Base-by-base conservation (phyloP, 1,139 yeast species). In the Martiniozyma asiatica region DNA sequence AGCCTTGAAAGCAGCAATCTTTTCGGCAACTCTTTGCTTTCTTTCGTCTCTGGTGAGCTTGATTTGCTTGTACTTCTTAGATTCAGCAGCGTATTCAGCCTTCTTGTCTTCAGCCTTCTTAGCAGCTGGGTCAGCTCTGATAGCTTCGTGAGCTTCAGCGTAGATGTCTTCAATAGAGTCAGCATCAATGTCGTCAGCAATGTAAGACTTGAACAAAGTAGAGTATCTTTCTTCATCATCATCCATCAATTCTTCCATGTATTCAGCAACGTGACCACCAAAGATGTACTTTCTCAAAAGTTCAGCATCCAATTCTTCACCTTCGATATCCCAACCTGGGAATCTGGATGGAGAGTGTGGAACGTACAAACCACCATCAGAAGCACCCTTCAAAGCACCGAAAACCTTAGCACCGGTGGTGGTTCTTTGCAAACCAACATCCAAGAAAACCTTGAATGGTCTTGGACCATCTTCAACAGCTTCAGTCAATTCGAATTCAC, bases 261-360 rank as follows among this genome's bases (percentile, higher is more conserved):
- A 92, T 74, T 92, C 98, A 61, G 98, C 80, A 61, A 89, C 87
- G 79, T 89, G 98, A 64, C 97, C 97, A 72, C 94, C 98, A 62
- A 87, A 81, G 75, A 89, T 89, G 94, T 92, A 87, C 33, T 41
- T 38, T 43, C 97, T 85, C 68, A 92, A 80, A 54, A 77, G 68
- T 63, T 92, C 98, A 56, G 96, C 85, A 61, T 89, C 98, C 59
- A 92, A 78, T 70, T 89, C 98, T 72, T 87, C 95, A 55, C 80
- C 61, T 73, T 89, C 99, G 58, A 87, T 81, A 69, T 89, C 99
- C 93, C 89, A 89, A 72, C 98, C 99, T 68, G 99, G 99, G 95
- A 87, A 89, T 80, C 98, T 87, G 78, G 87, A 87, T 61, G 94
- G 81, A 54, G 94, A 84, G 87, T 89, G 99, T 52, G 99, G 99